A percentile compares a stretch with the other conserved stretches of the same genome.
These are phyloP conservation scores for Eutrema yunnanense DNA, from an alignment of 345 rosid species.

Conservation along the genomic window DNA sequence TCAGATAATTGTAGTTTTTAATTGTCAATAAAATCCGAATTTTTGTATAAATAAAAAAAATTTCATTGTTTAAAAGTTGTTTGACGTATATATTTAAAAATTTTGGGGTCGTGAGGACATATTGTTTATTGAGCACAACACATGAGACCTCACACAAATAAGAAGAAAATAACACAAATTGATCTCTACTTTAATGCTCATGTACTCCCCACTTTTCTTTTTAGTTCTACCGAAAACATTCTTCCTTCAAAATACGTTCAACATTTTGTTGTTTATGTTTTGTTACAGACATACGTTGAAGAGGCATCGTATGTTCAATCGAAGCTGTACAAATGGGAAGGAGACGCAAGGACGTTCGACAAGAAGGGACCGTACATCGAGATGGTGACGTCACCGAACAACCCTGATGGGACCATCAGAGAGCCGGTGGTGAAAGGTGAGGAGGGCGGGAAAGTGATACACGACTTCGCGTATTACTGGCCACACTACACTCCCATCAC, in stretches of 20 bases:
- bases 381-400: conserved; percentile 69
- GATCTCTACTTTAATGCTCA: background rate
- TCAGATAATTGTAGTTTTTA: no score
- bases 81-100: no score
- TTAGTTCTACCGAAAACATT: background rate
- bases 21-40: no score
- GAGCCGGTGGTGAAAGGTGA: conserved; percentile 51
- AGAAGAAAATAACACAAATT: background rate
- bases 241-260: background rate
- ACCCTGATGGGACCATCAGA: conserved; percentile 70
- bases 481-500: conserved; percentile 76
- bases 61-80: no score
- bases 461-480: conserved; percentile 91
- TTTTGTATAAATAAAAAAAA: no score
- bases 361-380: conserved; percentile 59
- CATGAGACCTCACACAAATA: background rate
- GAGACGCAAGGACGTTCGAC: conserved; percentile 36
- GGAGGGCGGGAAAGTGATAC: conserved; percentile 43
- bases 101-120: background rate
- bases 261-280: background rate
- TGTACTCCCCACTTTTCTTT: background rate
- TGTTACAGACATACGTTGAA: conserved; percentile 53
- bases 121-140: background rate
- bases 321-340: conserved; percentile 46
- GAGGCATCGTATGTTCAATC: conserved; percentile 45